Percentiles rank a stretch among this genome's conserved stretches.
These are phyloP conservation scores for Beauveria sp. DNA, from an alignment of 2,329 filamentous ascomycete species.

Conservation along the genomic window DNA sequence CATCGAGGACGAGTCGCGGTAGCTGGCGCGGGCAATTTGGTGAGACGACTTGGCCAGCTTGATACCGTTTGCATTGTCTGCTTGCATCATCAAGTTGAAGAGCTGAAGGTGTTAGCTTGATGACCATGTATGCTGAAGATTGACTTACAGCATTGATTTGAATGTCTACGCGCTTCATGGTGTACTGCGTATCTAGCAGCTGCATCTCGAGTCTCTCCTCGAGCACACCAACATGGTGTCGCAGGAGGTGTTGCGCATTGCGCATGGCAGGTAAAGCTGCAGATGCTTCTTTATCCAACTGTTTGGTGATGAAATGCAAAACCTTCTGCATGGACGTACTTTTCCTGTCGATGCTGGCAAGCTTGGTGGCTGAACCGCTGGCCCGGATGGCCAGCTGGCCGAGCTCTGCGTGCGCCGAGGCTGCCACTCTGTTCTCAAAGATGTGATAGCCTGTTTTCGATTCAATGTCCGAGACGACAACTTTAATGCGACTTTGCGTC, in stretches of 20 bases:
- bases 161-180: conserved; percentile 29
- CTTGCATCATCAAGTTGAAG: conserved; percentile 30
- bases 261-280: background rate
- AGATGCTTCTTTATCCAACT: conserved; percentile 4
- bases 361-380: conserved; percentile 27
- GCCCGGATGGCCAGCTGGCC: conserved; percentile 25
- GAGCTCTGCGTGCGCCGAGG: conserved; percentile 21
- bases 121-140: background rate
- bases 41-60: conserved; percentile 21
- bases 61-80: conserved; percentile 29
- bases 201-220: conserved; percentile 28
- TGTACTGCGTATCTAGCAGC: conserved; percentile 27
- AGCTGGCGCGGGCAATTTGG: conserved; percentile 28
- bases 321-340: conserved; percentile 26
- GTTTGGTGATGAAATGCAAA: conserved; percentile 23
- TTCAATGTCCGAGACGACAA: conserved; percentile 27
- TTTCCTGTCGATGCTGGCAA: conserved; percentile 31
- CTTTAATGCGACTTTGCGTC: conserved; percentile 25
- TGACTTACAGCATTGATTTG: conserved; percentile 30
- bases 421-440: conserved; percentile 24
- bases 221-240: conserved; percentile 22
- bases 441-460: conserved; percentile 27
- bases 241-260: conserved; percentile 18
- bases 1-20: conserved; percentile 35
- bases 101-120: conserved; percentile 18